Conservation (phyloP, 768 basidiomycete species). For the Collybia nuda region DNA sequence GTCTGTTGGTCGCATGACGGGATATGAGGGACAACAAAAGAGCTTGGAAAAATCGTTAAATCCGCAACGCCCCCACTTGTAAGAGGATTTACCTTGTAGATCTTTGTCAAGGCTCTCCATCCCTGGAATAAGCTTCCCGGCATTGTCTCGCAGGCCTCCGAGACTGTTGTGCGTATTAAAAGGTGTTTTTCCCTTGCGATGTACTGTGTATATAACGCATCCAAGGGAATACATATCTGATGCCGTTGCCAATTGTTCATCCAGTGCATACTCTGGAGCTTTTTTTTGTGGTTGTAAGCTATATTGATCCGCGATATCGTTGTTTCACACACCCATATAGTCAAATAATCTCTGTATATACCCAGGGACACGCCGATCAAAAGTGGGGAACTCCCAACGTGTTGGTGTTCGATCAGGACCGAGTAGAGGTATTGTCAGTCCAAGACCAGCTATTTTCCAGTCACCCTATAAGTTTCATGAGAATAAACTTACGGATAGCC, state of each 20-base stretch:
- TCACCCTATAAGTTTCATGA: constrained; percentile 64
- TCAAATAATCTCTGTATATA: constrained; percentile 92
- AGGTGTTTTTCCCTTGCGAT: constrained; percentile 84
- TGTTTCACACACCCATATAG: constrained; percentile 71
- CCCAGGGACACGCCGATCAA: constrained; percentile 75
- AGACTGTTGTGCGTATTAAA: constrained; percentile 84
- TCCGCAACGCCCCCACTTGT: background rate
- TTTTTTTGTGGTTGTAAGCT: background rate
- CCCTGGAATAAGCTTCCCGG: constrained; percentile 59
- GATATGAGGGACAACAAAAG: constrained; percentile 82
- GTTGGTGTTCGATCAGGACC: constrained; percentile 69
- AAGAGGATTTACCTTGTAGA: constrained; percentile 54
- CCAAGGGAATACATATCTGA: constrained; percentile 96
- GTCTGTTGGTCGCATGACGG: constrained; percentile 68
- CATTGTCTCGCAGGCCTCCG: constrained; percentile 66
- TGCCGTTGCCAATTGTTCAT: constrained; percentile 81
- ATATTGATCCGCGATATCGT: background rate
- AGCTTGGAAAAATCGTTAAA: constrained; percentile 40
- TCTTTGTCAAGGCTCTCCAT: constrained; percentile 69
- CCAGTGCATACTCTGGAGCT: constrained; percentile 95
- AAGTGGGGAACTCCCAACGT: constrained; percentile 89
- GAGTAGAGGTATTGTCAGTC: constrained; percentile 78
- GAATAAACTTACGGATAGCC: background rate
- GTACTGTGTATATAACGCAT: constrained; percentile 88
- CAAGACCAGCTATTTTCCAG: constrained; percentile 95